phyloP scores from a whole-genome alignment of 2,329 filamentous ascomycete species.

The Fusarium sp. region DNA sequence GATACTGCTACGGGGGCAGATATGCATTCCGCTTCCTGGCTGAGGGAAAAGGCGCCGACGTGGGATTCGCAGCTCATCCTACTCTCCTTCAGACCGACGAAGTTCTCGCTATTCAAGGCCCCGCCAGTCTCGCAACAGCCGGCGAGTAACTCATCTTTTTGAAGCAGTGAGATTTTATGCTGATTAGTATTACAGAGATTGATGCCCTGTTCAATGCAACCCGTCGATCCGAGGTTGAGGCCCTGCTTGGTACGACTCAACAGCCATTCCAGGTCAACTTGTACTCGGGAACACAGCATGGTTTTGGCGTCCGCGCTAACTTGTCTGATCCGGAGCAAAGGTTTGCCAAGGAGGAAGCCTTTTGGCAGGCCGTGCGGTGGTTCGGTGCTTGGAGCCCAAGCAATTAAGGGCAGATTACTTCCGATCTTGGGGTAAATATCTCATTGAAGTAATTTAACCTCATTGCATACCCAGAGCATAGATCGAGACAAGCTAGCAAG shows the following conservation, averaged over 20 bases:
- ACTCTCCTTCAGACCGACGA: slow-evolving; percentile 67
- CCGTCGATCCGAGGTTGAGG: slow-evolving; percentile 24
- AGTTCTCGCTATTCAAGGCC: slow-evolving; percentile 50
- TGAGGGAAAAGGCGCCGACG: slow-evolving; percentile 63
- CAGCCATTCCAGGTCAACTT: slow-evolving; percentile 73
- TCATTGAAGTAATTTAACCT: too few relatives aligned
- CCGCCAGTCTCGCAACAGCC: slow-evolving; percentile 27
- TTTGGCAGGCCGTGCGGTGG: slow-evolving; percentile 78
- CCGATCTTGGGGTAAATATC: background rate
- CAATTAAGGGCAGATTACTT: background rate
- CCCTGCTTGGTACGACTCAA: slow-evolving; percentile 9
- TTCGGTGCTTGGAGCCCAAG: slow-evolving; percentile 65
- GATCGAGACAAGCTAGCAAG: too few relatives aligned
- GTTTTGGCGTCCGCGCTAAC: slow-evolving; percentile 77
- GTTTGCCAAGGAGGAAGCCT: slow-evolving; percentile 81
- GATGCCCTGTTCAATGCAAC: slow-evolving; percentile 18
- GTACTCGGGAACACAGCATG: slow-evolving; percentile 75
- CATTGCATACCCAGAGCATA: too few relatives aligned
- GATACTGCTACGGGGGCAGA: slow-evolving; percentile 72
- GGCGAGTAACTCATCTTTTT: slow-evolving; percentile 11
- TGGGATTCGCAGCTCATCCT: slow-evolving; percentile 72
- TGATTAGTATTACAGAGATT: slow-evolving; percentile 9
- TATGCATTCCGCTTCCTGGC: slow-evolving; percentile 66
- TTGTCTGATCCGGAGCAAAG: slow-evolving; percentile 62
- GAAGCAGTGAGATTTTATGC: background rate